These are phyloP conservation scores for Kalmanozyma brasiliensis DNA, from an alignment of 1,284 basidiomycete genomes.

Conservation along the genomic window DNA sequence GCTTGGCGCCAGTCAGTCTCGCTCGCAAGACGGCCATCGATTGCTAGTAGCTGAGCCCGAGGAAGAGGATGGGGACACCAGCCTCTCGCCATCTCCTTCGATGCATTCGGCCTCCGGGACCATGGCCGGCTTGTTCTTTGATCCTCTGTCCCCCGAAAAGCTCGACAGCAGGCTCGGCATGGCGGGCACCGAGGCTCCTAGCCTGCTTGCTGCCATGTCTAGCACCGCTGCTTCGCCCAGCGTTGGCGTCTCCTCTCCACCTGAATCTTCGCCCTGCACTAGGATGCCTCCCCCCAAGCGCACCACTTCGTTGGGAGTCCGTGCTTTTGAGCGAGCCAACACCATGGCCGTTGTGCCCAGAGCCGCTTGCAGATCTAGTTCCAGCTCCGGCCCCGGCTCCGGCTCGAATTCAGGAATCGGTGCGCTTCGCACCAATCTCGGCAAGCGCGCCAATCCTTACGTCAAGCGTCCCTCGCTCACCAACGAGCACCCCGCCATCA, in stretches of 20 bases:
- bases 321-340: slow-evolving; percentile 43
- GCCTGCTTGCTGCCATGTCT: slow-evolving; percentile 42
- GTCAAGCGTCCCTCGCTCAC: slow-evolving; percentile 47
- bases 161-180: slow-evolving; percentile 22
- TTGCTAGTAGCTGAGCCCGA: slow-evolving; percentile 1
- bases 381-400: slow-evolving; percentile 5
- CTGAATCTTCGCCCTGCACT: slow-evolving; percentile 41
- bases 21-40: slow-evolving; percentile 1
- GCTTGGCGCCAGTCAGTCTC: slow-evolving; percentile 18
- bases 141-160: slow-evolving; percentile 60
- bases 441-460: slow-evolving; percentile 59
- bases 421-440: slow-evolving; percentile 35
- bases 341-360: slow-evolving; percentile 39
- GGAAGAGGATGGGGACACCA: slow-evolving; percentile 16
- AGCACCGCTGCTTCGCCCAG: slow-evolving; percentile 27
- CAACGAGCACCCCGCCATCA: slow-evolving; percentile 21
- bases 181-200: slow-evolving; percentile 28
- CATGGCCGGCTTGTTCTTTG: slow-evolving; percentile 61
- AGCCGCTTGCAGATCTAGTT: slow-evolving; percentile 3
- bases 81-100: slow-evolving; percentile 50
- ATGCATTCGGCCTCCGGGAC: slow-evolving; percentile 32
- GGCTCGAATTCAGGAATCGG: slow-evolving; percentile 13
- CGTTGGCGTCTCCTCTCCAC: slow-evolving; percentile 33
- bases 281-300: slow-evolving; percentile 41
- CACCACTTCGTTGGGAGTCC: slow-evolving; percentile 36